A percentile compares a stretch with the other conserved stretches of the same genome.
These are phyloP conservation scores for Astrothelium subdiscretum DNA, from an alignment of 495 filamentous ascomycete genomes.

Conservation along the genomic window DNA sequence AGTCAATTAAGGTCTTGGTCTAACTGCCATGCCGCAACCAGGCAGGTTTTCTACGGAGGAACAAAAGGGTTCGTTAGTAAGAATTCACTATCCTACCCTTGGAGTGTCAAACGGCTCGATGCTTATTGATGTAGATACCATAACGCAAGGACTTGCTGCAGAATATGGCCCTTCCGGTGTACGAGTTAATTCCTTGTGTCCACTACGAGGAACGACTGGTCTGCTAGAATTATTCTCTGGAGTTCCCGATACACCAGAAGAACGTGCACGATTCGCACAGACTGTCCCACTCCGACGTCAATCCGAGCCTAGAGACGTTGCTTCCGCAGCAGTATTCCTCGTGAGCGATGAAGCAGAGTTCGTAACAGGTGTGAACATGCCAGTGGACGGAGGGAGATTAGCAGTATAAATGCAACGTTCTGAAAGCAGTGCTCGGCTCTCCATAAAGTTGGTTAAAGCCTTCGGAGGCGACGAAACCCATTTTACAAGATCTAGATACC, in stretches of 20 bases:
- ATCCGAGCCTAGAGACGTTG: conserved; percentile 53
- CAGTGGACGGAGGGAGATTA: conserved; percentile 44
- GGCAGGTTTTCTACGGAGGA: conserved; percentile 1
- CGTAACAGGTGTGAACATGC: conserved; percentile 55
- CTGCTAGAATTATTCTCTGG: conserved; percentile 57
- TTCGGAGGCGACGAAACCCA: too few relatives aligned
- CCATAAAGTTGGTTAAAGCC: too few relatives aligned
- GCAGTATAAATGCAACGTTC: neutral
- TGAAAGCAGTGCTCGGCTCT: neutral
- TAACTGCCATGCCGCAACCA: neutral
- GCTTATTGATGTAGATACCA: conserved; percentile 23
- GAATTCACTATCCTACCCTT: neutral
- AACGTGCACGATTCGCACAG: conserved; percentile 49
- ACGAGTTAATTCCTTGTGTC: conserved; percentile 52
- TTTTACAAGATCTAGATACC: too few relatives aligned
- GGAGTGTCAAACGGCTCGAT: neutral
- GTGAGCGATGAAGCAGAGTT: conserved; percentile 57
- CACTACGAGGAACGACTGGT: conserved; percentile 53
- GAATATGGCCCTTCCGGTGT: conserved; percentile 57
- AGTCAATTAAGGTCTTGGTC: neutral
- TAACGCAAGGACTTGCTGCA: conserved; percentile 54
- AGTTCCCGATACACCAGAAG: conserved; percentile 53
- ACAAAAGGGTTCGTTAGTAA: neutral
- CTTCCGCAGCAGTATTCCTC: conserved; percentile 54
- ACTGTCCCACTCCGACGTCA: conserved; percentile 54